Conservation (phyloP, 75 land plant species). For the Picea glauca region DNA sequence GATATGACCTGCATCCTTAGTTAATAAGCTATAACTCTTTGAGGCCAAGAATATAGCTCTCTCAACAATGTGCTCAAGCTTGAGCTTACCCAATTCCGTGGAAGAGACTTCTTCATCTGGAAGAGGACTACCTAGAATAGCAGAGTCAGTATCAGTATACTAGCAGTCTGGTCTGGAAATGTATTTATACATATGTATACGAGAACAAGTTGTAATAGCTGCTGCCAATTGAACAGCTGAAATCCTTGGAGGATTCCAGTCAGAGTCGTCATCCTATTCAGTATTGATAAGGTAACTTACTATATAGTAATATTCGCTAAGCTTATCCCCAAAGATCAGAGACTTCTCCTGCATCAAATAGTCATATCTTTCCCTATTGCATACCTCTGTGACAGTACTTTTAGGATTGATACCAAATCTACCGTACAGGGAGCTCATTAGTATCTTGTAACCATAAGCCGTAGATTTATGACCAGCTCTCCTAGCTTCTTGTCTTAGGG, state of each 20-base stretch:
- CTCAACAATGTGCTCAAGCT: neutral
- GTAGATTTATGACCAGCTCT: neutral
- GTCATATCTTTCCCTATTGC: neutral
- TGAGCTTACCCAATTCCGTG: neutral
- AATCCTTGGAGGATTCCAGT: neutral
- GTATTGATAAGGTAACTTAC: neutral
- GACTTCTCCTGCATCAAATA: neutral
- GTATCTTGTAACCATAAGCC: neutral
- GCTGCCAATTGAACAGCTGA: neutral
- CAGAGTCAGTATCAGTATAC: neutral
- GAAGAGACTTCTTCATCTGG: neutral
- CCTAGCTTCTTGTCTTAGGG: neutral
- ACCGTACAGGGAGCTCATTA: constrained; percentile 4
- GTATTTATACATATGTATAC: neutral
- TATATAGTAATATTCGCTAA: neutral
- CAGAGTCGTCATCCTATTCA: neutral
- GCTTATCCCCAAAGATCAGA: constrained; percentile 1
- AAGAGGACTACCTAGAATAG: neutral
- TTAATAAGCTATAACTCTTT: neutral
- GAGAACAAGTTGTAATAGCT: neutral
- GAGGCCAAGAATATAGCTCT: neutral
- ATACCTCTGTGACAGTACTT: neutral
- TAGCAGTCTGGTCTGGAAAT: neutral
- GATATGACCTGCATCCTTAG: neutral
- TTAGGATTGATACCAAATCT: constrained; percentile 3